Evolutionary conservation across 805 yeast species (phyloP), one percentile per base, ranked within the genome.

Genomic region (Kodamaea jinghongensis): DNA sequence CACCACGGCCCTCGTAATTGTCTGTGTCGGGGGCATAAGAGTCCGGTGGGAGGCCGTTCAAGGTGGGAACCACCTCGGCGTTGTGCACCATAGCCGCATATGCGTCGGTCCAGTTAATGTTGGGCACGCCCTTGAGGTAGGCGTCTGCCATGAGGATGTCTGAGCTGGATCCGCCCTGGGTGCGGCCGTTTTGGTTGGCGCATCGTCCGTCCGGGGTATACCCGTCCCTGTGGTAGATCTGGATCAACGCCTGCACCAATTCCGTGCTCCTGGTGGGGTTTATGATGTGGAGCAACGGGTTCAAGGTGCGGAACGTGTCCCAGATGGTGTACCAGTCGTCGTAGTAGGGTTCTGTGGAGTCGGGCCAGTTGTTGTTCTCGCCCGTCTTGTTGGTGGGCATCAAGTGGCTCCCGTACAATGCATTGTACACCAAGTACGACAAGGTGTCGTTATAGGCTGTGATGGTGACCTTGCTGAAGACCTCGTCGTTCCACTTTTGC

Each of bases 81-180:
- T 65, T 61, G 25, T 60, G 51, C 2, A 49, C 55, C 66, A 63
- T 61, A 10, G 65, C 62, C 5, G 38, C 43, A 42, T 51, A 60
- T 3, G 63, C 65, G 17, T 51, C 53, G 6, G 44, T 37, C 70
- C 68, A 64, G 39, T 60, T 43, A 3, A 62, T 44, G 9, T 37
- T 42, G 12, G 44, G 45, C 11, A 63, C 45, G 4, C 51, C 49
- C 42, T 65, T 65, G 5, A 54, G 44, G 36, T 46, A 61, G 2
- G 67, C 69, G 46, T 65, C 70, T 6, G 67, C 66, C 31, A 65
- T 47, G 5, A 62, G 51, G 27, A 63, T 59, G 41, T 65, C 70
- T 4, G 67, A 58, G 39, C 63, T 61, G 22, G 61, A 51, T 0
- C 69, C 70, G 13, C 70, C 70, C 42, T 63, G 67, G 3, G 67